These are phyloP conservation scores for Penicillium taxi DNA, from an alignment of 495 filamentous ascomycete species.

Conservation along the genomic window DNA sequence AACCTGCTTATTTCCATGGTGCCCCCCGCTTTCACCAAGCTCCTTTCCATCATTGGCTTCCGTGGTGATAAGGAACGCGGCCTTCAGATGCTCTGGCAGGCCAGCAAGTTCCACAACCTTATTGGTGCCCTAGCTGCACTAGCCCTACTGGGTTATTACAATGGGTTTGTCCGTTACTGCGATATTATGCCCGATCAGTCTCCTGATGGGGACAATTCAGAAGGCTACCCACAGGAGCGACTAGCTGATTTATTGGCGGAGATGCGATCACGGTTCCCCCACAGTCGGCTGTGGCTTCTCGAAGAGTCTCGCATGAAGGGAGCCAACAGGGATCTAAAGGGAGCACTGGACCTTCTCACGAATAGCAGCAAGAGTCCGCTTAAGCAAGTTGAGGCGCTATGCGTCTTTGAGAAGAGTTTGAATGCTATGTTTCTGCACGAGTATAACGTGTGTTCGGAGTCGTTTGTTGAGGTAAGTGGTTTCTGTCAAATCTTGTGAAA, in stretches of 20 bases:
- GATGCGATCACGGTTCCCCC: conserved; percentile 73
- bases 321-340: conserved; percentile 57
- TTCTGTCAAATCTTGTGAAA: neutral
- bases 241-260: conserved; percentile 59
- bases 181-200: conserved; percentile 67
- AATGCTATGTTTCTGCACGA: conserved; percentile 69
- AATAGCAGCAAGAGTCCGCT: conserved; percentile 58
- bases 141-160: conserved; percentile 76
- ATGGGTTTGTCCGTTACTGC: conserved; percentile 72
- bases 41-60: conserved; percentile 87
- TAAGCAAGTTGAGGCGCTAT: conserved; percentile 73
- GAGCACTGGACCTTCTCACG: conserved; percentile 56
- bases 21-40: conserved; percentile 75
- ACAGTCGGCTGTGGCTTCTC: conserved; percentile 77
- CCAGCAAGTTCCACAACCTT: conserved; percentile 77
- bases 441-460: conserved; percentile 60
- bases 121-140: conserved; percentile 86
- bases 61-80: conserved; percentile 81
- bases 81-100: conserved; percentile 83
- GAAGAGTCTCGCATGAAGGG: conserved; percentile 80
- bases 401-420: conserved; percentile 77
- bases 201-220: conserved; percentile 45
- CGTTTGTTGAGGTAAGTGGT: conserved; percentile 54
- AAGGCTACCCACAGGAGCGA: conserved; percentile 64
- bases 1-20: conserved; percentile 82